A percentile compares a stretch with the other conserved stretches of the same genome.
Evolutionary conservation across 2,329 filamentous ascomycete genomes (phyloP).

Genomic region (Talaromyces funiculosus): DNA sequence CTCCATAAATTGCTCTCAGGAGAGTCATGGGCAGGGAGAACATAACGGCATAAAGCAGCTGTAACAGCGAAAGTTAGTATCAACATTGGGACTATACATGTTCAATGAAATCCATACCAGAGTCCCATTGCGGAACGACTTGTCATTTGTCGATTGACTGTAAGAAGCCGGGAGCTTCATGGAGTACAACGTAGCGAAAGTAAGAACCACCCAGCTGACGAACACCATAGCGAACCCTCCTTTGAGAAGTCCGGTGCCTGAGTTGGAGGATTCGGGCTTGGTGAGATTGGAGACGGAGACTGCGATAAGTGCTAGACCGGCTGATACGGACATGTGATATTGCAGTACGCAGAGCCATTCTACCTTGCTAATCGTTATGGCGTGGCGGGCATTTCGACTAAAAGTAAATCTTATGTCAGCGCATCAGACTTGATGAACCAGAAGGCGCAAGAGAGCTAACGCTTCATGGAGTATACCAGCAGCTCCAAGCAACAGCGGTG

Average conservation of each 20-base stretch:
- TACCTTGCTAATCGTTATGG: slow-evolving; percentile 2
- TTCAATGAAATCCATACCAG: neutral
- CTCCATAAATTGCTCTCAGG: slow-evolving; percentile 9
- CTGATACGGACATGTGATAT: slow-evolving; percentile 10
- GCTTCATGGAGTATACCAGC: slow-evolving; percentile 9
- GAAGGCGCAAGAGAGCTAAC: neutral
- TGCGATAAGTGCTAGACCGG: slow-evolving; percentile 9
- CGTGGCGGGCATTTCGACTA: slow-evolving; percentile 5
- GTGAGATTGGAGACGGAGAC: slow-evolving; percentile 1
- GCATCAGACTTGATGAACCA: too few relatives aligned
- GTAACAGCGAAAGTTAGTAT: neutral
- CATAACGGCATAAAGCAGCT: slow-evolving; percentile 12
- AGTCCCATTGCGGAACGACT: slow-evolving; percentile 8
- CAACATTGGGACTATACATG: too few relatives aligned
- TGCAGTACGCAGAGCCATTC: slow-evolving; percentile 12
- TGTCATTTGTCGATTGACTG: neutral
- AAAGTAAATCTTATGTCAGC: neutral
- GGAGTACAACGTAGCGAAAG: neutral
- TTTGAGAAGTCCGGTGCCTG: neutral
- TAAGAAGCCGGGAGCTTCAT: slow-evolving; percentile 1
- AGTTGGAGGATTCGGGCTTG: neutral
- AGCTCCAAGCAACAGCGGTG: slow-evolving; percentile 5
- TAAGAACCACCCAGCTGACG: slow-evolving; percentile 1
- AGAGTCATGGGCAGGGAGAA: slow-evolving; percentile 11
- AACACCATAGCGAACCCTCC: slow-evolving; percentile 10